phyloP scores from a whole-genome alignment of 2,329 filamentous ascomycete genomes.

The Sporothrix schenckii region DNA sequence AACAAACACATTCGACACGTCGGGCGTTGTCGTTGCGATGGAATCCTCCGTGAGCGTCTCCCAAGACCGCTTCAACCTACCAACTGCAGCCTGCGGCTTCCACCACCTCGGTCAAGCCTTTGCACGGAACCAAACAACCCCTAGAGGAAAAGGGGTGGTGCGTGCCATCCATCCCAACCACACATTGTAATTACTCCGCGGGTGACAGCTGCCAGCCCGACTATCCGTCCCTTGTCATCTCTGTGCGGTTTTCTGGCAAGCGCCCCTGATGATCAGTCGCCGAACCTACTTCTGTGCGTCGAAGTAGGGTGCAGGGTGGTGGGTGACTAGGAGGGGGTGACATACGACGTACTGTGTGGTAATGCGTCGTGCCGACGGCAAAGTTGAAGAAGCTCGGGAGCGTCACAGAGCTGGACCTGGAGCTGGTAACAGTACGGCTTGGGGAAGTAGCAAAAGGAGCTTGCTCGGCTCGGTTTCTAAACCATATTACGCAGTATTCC shows the following conservation, averaged over 20 bases:
- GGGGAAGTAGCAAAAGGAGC: too few species aligned
- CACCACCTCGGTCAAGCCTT: background rate
- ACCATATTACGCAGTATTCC: too few species aligned
- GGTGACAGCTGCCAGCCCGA: too few species aligned
- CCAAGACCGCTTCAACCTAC: background rate
- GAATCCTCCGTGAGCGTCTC: background rate
- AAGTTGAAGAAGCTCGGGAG: too few species aligned
- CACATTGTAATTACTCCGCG: too few species aligned
- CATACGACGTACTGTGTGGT: background rate
- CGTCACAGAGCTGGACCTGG: background rate
- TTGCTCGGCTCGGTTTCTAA: too few species aligned
- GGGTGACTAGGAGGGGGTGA: background rate
- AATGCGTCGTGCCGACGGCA: too few species aligned
- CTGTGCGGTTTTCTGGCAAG: too few species aligned
- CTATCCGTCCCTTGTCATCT: too few species aligned
- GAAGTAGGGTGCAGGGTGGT: background rate
- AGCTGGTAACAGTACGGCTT: too few species aligned
- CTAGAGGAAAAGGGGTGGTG: background rate
- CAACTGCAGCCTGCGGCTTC: conserved; percentile 7
- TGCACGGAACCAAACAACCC: background rate
- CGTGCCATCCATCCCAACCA: background rate
- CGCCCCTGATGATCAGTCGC: background rate
- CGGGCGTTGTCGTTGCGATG: background rate
- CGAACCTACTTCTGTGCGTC: background rate
- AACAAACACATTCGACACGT: background rate